phyloP scores from a whole-genome alignment of 768 basidiomycete species.

The Mycena capillaripes region DNA sequence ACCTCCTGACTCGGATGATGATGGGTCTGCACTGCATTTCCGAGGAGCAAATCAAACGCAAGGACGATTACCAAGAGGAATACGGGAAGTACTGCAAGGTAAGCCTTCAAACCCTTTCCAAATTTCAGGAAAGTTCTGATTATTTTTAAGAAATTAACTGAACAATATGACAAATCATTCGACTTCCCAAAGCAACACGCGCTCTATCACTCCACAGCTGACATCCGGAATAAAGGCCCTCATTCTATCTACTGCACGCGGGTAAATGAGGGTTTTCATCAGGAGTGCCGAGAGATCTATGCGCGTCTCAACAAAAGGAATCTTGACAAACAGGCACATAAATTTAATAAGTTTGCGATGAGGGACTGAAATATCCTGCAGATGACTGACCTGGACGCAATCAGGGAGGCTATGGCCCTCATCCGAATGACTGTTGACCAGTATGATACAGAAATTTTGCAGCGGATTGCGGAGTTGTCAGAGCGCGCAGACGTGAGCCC shows the following conservation, averaged over 20 bases:
- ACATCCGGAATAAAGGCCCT: conserved; percentile 15
- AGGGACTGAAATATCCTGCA: neutral
- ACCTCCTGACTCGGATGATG: conserved; percentile 22
- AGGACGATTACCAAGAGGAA: conserved; percentile 13
- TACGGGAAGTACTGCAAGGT: conserved; percentile 18
- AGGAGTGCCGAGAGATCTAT: conserved; percentile 17
- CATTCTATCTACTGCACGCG: conserved; percentile 28
- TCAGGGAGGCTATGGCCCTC: conserved; percentile 29
- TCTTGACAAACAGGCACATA: conserved; percentile 4
- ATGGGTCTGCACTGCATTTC: conserved; percentile 26
- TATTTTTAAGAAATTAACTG: conserved; percentile 7
- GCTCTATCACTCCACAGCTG: conserved; percentile 14
- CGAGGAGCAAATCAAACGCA: conserved; percentile 21
- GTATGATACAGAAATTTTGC: conserved; percentile 11
- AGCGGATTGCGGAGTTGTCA: neutral
- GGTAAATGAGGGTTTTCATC: conserved; percentile 30
- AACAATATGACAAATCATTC: conserved; percentile 10
- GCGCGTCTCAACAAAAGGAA: conserved; percentile 21
- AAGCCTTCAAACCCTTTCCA: neutral
- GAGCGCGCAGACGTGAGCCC: neutral
- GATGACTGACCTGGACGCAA: conserved; percentile 18
- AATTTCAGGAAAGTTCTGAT: neutral
- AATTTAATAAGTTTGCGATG: neutral
- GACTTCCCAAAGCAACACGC: conserved; percentile 31
- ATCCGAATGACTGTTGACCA: conserved; percentile 33